Conservation (phyloP, 495 filamentous ascomycete species). For the Tuber aestivum region DNA sequence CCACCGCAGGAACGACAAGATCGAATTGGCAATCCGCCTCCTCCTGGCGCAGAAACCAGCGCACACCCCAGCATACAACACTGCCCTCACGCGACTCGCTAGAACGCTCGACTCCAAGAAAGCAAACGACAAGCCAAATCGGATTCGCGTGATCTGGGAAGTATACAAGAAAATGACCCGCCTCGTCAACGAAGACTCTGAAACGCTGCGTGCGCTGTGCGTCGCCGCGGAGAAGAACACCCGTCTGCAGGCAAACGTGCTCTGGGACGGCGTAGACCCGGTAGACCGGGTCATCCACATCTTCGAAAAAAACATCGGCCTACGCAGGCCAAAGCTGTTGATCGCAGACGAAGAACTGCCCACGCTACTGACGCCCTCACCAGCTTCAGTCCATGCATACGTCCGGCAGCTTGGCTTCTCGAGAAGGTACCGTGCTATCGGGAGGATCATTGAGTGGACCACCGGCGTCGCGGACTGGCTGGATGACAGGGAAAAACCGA, state of each 20-base stretch:
- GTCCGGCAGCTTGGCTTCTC: conserved; percentile 27
- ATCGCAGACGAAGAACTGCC: conserved; percentile 6
- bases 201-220: conserved; percentile 35
- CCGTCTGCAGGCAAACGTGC: background rate
- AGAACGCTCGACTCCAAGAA: background rate
- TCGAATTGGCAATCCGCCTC: conserved; percentile 17
- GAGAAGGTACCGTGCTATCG: conserved; percentile 11
- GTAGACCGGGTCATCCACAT: conserved; percentile 12
- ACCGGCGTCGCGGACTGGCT: background rate
- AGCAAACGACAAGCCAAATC: background rate
- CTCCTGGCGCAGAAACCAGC: conserved; percentile 21
- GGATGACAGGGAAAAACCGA: conserved; percentile 1
- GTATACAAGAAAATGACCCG: conserved; percentile 25
- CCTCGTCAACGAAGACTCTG: conserved; percentile 3
- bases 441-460: conserved; percentile 13
- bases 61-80: conserved; percentile 35
- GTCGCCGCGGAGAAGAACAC: conserved; percentile 17
- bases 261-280: conserved; percentile 23
- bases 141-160: conserved; percentile 18
- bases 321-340: background rate
- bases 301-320: conserved; percentile 15
- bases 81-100: conserved; percentile 2
- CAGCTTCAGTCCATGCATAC: conserved; percentile 28
- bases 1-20: conserved; percentile 6
- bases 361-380: conserved; percentile 6